Evolutionary conservation across 495 filamentous ascomycete genomes (phyloP).

Genomic region (Xylaria telfairii): DNA sequence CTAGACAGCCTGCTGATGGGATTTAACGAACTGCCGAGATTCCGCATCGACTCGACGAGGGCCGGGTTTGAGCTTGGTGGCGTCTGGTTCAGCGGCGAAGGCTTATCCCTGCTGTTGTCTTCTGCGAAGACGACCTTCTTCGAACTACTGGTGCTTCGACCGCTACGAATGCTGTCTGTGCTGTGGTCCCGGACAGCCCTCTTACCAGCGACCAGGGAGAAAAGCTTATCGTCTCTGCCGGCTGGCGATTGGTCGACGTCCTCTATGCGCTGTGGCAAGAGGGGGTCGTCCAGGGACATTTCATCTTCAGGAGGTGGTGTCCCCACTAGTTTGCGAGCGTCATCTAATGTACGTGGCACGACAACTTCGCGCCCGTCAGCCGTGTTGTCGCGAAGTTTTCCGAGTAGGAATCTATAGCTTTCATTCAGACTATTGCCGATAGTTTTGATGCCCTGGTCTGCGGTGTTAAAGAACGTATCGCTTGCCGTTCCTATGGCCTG

Average conservation of each 20-base stretch:
- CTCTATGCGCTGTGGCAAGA: constrained; percentile 52
- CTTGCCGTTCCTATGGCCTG: constrained; percentile 81
- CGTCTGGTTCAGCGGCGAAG: constrained; percentile 32
- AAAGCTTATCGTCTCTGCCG: constrained; percentile 61
- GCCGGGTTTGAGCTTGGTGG: constrained; percentile 61
- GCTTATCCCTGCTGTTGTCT: constrained; percentile 44
- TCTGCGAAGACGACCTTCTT: constrained; percentile 57
- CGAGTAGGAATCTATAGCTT: constrained; percentile 92
- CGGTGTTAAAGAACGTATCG: constrained; percentile 82
- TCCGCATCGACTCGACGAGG: constrained; percentile 79
- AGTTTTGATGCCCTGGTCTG: constrained; percentile 88
- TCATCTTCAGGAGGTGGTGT: constrained; percentile 67
- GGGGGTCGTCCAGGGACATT: constrained; percentile 53
- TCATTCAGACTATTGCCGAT: constrained; percentile 86
- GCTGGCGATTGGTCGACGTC: constrained; percentile 41
- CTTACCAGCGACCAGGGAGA: constrained; percentile 68
- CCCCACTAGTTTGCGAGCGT: constrained; percentile 85
- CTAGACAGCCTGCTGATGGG: constrained; percentile 78
- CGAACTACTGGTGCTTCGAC: constrained; percentile 62
- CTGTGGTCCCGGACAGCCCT: constrained; percentile 72
- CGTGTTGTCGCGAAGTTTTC: constrained; percentile 77
- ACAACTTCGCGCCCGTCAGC: constrained; percentile 53
- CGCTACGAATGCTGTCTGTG: constrained; percentile 68
- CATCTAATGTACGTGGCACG: constrained; percentile 88
- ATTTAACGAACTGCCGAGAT: constrained; percentile 80